These are phyloP conservation scores for Malassezia brasiliensis DNA, from an alignment of 1,284 basidiomycete species.

Conservation along the genomic window DNA sequence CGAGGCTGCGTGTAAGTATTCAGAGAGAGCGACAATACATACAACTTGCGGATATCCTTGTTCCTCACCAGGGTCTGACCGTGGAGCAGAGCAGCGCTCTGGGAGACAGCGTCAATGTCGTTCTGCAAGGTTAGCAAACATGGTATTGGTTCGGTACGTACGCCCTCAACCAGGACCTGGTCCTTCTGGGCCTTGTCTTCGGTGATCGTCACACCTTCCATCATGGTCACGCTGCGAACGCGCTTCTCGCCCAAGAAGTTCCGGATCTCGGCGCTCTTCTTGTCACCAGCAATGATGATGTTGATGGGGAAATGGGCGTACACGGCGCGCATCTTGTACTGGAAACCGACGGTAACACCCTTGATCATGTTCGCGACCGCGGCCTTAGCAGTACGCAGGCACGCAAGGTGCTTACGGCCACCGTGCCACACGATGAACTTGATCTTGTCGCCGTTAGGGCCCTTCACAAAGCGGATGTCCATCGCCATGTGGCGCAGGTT, in stretches of 20 bases:
- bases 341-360: slow-evolving; percentile 79
- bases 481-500: slow-evolving; percentile 48
- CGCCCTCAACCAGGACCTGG: slow-evolving; percentile 46
- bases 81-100: slow-evolving; percentile 46
- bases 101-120: slow-evolving; percentile 52
- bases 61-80: slow-evolving; percentile 45
- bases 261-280: slow-evolving; percentile 78
- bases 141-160: too few relatives aligned
- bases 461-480: slow-evolving; percentile 50
- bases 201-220: slow-evolving; percentile 72
- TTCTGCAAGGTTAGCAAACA: slow-evolving; percentile 45
- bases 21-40: background rate
- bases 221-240: slow-evolving; percentile 84
- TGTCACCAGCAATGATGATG: slow-evolving; percentile 82
- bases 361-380: slow-evolving; percentile 95
- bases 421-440: slow-evolving; percentile 96
- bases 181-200: slow-evolving; percentile 96
- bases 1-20: slow-evolving; percentile 26
- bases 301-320: slow-evolving; percentile 99
- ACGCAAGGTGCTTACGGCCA: slow-evolving; percentile 94
- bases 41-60: slow-evolving; percentile 54
- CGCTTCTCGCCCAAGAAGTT: slow-evolving; percentile 94
- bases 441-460: slow-evolving; percentile 59
- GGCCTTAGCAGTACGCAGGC: slow-evolving; percentile 88
- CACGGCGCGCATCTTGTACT: slow-evolving; percentile 80